Conservation (phyloP, 805 yeast species). For the Sugiyamaella americana region DNA sequence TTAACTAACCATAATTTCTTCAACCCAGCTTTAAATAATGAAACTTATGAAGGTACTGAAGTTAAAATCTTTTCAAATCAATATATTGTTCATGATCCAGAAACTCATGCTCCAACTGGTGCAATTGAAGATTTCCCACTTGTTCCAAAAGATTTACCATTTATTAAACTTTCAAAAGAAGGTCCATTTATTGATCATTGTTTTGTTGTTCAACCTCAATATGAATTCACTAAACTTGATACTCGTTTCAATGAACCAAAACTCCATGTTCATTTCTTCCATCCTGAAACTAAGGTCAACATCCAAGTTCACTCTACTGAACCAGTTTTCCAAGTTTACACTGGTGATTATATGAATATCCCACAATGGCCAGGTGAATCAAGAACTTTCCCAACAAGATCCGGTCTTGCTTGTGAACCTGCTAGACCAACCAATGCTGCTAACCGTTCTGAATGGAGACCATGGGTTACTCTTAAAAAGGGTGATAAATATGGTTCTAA, state of each 20-base stretch:
- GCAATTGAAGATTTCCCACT: constrained; percentile 28
- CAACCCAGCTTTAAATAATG: constrained; percentile 36
- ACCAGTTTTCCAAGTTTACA: constrained; percentile 60
- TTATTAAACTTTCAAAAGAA: constrained; percentile 28
- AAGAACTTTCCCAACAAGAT: constrained; percentile 29
- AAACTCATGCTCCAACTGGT: constrained; percentile 44
- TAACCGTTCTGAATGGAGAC: constrained; percentile 41
- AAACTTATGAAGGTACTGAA: constrained; percentile 35
- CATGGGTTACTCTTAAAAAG: constrained; percentile 43
- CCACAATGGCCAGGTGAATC: constrained; percentile 28
- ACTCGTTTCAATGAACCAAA: constrained; percentile 39
- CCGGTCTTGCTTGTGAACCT: constrained; percentile 61
- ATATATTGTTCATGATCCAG: constrained; percentile 39
- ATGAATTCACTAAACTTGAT: constrained; percentile 35
- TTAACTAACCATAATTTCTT: constrained; percentile 62
- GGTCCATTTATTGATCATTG: constrained; percentile 43
- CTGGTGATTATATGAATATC: constrained; percentile 47
- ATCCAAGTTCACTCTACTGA: constrained; percentile 50
- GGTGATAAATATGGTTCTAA: constrained; percentile 51
- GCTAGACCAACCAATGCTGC: constrained; percentile 53
- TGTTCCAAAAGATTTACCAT: constrained; percentile 18
- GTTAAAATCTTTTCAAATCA: constrained; percentile 36
- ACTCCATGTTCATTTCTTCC: constrained; percentile 39
- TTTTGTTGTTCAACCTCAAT: constrained; percentile 35
- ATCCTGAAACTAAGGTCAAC: constrained; percentile 40